Conservation (phyloP, 192 early-diverging fungal species). For the Pilaira anomala region DNA sequence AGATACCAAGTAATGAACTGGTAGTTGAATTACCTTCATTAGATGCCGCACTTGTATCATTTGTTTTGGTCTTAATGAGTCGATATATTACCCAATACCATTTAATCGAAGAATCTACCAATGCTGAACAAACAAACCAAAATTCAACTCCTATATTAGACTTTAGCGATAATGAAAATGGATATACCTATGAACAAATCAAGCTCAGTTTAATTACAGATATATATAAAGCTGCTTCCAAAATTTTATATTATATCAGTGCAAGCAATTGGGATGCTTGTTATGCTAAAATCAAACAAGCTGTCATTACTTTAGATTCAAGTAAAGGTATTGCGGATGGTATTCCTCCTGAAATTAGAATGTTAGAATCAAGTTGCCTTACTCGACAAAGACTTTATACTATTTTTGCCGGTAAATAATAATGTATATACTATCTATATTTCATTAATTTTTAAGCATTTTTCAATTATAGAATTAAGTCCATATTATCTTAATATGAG, state of each 20-base stretch:
- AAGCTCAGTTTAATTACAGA: constrained; percentile 47
- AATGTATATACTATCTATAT: neutral
- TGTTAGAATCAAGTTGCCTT: constrained; percentile 27
- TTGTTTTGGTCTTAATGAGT: constrained; percentile 16
- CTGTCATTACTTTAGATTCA: constrained; percentile 12
- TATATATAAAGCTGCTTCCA: constrained; percentile 75
- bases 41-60: constrained; percentile 55
- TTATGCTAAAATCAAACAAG: constrained; percentile 57
- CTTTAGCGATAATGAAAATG: neutral
- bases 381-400: constrained; percentile 13
- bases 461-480: constrained; percentile 38
- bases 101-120: constrained; percentile 18
- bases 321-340: neutral
- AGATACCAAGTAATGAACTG: neutral
- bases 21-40: constrained; percentile 62
- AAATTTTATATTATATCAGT: constrained; percentile 81
- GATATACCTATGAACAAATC: constrained; percentile 24
- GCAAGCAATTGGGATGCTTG: constrained; percentile 85
- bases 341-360: constrained; percentile 25
- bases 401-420: constrained; percentile 22
- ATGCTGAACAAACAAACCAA: neutral
- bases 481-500: constrained; percentile 53
- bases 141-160: neutral
- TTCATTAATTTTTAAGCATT: too few species aligned
- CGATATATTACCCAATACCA: constrained; percentile 22